Evolutionary conservation across 1,284 basidiomycete species (phyloP).

Genomic region (Cutaneotrichosporon cutaneum): DNA sequence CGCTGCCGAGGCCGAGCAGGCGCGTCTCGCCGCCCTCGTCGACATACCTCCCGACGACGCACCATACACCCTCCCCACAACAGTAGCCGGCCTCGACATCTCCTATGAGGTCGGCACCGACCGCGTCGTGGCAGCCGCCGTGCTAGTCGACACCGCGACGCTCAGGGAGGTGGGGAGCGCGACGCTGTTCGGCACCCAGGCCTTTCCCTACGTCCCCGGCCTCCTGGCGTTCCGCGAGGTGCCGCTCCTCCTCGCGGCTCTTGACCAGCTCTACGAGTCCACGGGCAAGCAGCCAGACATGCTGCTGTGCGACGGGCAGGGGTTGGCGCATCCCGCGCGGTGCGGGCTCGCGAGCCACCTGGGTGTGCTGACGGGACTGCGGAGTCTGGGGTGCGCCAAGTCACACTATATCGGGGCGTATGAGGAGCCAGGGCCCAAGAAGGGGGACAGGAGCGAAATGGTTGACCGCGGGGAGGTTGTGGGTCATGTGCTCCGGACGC

Average conservation of each 20-base stretch:
- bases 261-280: neutral
- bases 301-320: conserved; percentile 13
- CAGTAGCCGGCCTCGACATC: conserved; percentile 9
- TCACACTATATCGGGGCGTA: conserved; percentile 5
- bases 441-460: neutral
- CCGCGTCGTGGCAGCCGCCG: conserved; percentile 9
- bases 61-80: neutral
- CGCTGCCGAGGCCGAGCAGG: conserved; percentile 8
- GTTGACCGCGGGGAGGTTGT: conserved; percentile 1
- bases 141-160: conserved; percentile 2
- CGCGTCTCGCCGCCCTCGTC: conserved; percentile 3
- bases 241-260: neutral
- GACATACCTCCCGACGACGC: neutral
- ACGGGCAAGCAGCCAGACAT: neutral
- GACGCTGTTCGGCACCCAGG: neutral
- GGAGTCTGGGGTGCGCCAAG: conserved; percentile 6
- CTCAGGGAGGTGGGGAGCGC: neutral
- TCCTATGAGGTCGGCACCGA: conserved; percentile 8
- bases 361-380: conserved; percentile 2
- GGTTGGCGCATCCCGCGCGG: conserved; percentile 7
- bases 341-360: conserved; percentile 14
- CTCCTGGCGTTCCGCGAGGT: conserved; percentile 12
- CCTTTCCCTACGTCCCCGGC: conserved; percentile 11
- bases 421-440: neutral
- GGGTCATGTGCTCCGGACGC: conserved; percentile 3